These are phyloP conservation scores for Rutstroemia sp. DNA, from an alignment of 2,329 filamentous ascomycete genomes.

Conservation along the genomic window DNA sequence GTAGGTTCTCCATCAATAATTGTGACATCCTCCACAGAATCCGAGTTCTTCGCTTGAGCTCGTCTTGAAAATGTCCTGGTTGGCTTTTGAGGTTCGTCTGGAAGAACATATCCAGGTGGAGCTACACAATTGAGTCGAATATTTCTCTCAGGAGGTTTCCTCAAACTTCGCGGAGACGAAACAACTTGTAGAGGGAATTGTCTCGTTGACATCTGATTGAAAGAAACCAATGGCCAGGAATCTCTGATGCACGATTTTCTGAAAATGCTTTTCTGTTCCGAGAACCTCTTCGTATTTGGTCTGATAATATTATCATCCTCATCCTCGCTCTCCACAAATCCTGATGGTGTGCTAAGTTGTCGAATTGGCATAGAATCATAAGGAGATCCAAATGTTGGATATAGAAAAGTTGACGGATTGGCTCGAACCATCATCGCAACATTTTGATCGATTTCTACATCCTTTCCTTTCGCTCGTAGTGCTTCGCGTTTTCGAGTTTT, in stretches of 20 bases:
- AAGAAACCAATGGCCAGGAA: conserved; percentile 25
- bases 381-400: not conserved
- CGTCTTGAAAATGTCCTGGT: conserved; percentile 10
- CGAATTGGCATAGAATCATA: conserved; percentile 1
- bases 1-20: conserved; percentile 1
- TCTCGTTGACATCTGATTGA: conserved; percentile 9
- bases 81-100: conserved; percentile 15
- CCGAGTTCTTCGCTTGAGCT: not conserved
- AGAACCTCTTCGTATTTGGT: conserved; percentile 10
- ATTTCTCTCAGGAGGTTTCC: conserved; percentile 8
- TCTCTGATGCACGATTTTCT: conserved; percentile 19
- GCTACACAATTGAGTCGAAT: conserved; percentile 20
- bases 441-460: not conserved
- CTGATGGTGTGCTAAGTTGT: not conserved
- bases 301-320: conserved; percentile 6
- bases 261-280: conserved; percentile 11
- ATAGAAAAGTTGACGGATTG: not conserved
- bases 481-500: not conserved
- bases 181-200: conserved; percentile 7
- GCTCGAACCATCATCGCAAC: not conserved
- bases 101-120: conserved; percentile 22
- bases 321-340: conserved; percentile 1
- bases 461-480: not conserved
- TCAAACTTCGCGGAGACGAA: not conserved
- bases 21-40: conserved; percentile 3